Conservation (phyloP, 1,284 basidiomycete species). For the Hortiboletus rubellus region DNA sequence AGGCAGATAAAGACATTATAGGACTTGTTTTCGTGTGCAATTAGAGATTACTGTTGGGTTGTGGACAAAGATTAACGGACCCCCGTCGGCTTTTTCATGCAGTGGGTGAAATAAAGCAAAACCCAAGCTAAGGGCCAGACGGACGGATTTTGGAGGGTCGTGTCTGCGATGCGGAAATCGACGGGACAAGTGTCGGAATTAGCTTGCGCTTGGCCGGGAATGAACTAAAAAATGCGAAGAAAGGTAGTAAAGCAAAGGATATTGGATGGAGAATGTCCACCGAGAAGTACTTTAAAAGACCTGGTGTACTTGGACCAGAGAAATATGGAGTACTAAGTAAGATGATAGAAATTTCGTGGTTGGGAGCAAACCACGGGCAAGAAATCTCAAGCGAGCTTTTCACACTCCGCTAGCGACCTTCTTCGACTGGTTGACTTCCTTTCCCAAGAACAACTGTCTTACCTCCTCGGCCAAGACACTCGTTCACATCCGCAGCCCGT, state of each 20-base stretch:
- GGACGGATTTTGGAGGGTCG: conserved; percentile 28
- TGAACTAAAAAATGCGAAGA: conserved; percentile 24
- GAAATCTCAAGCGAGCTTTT: conserved; percentile 35
- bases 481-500: not conserved
- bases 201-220: conserved; percentile 33
- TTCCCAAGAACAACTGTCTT: conserved; percentile 19
- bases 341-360: conserved; percentile 42
- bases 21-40: conserved; percentile 61
- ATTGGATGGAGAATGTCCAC: conserved; percentile 34
- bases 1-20: conserved; percentile 87
- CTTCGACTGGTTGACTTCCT: conserved; percentile 7
- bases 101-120: conserved; percentile 29
- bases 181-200: conserved; percentile 33
- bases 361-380: conserved; percentile 40
- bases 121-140: conserved; percentile 18
- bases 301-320: conserved; percentile 39
- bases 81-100: conserved; percentile 36
- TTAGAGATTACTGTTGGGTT: conserved; percentile 73
- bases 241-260: conserved; percentile 35
- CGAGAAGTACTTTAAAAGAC: conserved; percentile 33
- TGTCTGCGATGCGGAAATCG: conserved; percentile 33
- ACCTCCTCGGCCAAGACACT: conserved; percentile 2
- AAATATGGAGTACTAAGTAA: conserved; percentile 50
- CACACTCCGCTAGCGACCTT: conserved; percentile 42
- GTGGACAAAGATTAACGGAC: conserved; percentile 47